Percentiles rank a stretch among this genome's conserved stretches.
phyloP scores from a whole-genome alignment of 2,329 filamentous ascomycete genomes.

The Leptosphaerulina australis region DNA sequence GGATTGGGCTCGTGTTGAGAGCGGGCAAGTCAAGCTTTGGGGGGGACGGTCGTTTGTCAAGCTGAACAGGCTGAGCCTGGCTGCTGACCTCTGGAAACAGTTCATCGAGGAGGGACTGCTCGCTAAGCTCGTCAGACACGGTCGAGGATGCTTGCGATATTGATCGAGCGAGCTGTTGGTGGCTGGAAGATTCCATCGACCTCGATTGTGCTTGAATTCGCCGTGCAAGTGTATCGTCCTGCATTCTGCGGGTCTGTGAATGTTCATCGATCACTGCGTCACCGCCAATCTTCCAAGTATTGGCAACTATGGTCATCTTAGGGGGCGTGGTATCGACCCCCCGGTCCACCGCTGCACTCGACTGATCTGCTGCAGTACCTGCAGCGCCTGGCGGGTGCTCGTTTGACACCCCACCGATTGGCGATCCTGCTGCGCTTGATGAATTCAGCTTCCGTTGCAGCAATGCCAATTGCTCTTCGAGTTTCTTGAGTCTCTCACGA shows the following conservation, averaged over 20 bases:
- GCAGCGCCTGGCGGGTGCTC: not conserved
- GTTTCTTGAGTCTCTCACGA: not conserved
- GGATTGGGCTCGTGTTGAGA: conserved; percentile 24
- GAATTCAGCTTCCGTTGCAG: conserved; percentile 5
- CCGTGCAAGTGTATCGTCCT: conserved; percentile 19
- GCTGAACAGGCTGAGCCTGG: conserved; percentile 23
- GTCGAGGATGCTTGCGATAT: conserved; percentile 4
- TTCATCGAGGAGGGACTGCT: conserved; percentile 54
- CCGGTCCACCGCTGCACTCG: not conserved
- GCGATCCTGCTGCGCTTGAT: not conserved
- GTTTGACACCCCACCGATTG: not conserved
- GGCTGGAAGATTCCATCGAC: conserved; percentile 20
- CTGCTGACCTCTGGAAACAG: conserved; percentile 60
- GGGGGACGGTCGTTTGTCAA: conserved; percentile 25
- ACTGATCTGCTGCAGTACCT: not conserved
- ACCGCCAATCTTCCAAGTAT: not conserved
- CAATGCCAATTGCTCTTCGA: conserved; percentile 3
- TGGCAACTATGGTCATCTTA: no score
- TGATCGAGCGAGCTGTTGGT: not conserved
- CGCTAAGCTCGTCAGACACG: conserved; percentile 18
- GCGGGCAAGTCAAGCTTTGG: conserved; percentile 36
- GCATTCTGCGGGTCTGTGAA: not conserved
- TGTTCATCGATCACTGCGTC: not conserved
- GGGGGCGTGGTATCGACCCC: not conserved
- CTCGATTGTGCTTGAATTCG: conserved; percentile 25